Conservation (phyloP, 768 basidiomycete genomes). For the Astraeus odoratus region DNA sequence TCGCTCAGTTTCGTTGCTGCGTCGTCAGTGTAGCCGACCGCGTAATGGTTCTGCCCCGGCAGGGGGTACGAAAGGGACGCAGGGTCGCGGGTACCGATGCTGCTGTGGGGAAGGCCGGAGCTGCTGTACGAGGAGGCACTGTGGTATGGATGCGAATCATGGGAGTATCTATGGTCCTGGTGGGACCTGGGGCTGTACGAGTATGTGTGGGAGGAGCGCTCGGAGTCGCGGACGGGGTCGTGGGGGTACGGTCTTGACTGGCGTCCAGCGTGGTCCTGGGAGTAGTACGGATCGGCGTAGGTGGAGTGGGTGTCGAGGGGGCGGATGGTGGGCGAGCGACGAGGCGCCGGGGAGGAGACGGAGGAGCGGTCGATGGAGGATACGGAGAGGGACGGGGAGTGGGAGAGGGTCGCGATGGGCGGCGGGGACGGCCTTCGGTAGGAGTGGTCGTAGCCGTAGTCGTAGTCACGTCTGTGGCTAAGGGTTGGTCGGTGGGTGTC, state of each 20-base stretch:
- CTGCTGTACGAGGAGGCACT: slow-evolving; percentile 22
- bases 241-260: slow-evolving; percentile 27
- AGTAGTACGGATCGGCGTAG: slow-evolving; percentile 34
- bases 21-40: slow-evolving; percentile 61
- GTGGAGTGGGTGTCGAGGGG: slow-evolving; percentile 22
- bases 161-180: slow-evolving; percentile 25
- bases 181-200: slow-evolving; percentile 21
- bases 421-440: slow-evolving; percentile 39
- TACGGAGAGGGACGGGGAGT: slow-evolving; percentile 55
- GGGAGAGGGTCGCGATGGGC: slow-evolving; percentile 43
- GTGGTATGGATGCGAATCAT: slow-evolving; percentile 29
- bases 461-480: slow-evolving; percentile 32
- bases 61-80: slow-evolving; percentile 28
- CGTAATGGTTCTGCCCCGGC: slow-evolving; percentile 31
- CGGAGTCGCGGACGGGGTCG: slow-evolving; percentile 27
- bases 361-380: slow-evolving; percentile 56
- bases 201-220: slow-evolving; percentile 31
- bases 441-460: slow-evolving; percentile 34
- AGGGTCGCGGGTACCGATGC: slow-evolving; percentile 17
- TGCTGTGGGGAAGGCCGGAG: slow-evolving; percentile 21
- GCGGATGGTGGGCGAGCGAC: slow-evolving; percentile 33
- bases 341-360: slow-evolving; percentile 50
- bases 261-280: slow-evolving; percentile 29
- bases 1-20: slow-evolving; percentile 76
- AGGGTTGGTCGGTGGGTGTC: slow-evolving; percentile 23